Conservation (phyloP, 1,284 basidiomycete genomes). For the Somion occarium region DNA sequence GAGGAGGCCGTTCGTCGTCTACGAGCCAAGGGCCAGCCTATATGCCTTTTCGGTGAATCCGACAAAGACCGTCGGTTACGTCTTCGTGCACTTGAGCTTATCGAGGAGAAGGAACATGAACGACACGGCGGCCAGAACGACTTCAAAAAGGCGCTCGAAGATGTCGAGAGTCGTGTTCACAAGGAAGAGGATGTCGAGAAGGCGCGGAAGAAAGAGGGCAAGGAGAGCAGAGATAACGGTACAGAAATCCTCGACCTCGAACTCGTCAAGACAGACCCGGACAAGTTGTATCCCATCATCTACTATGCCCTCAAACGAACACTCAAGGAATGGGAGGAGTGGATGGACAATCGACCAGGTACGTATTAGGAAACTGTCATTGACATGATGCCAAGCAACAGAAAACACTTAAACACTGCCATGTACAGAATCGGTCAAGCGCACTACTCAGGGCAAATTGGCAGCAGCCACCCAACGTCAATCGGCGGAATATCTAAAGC, state of each 20-base stretch:
- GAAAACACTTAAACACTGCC: background rate
- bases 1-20: slow-evolving; percentile 89
- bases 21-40: slow-evolving; percentile 89
- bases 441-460: slow-evolving; percentile 86
- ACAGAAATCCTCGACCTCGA: slow-evolving; percentile 69
- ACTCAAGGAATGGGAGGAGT: slow-evolving; percentile 94
- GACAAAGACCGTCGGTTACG: slow-evolving; percentile 92
- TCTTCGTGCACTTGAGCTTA: slow-evolving; percentile 88
- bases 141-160: slow-evolving; percentile 89
- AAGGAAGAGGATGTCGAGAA: slow-evolving; percentile 32
- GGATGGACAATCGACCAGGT: slow-evolving; percentile 90
- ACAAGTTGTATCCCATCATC: slow-evolving; percentile 95
- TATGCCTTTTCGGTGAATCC: slow-evolving; percentile 91
- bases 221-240: slow-evolving; percentile 42
- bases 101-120: slow-evolving; percentile 83
- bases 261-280: slow-evolving; percentile 89
- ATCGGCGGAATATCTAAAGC: slow-evolving; percentile 95
- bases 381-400: background rate
- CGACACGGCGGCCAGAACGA: slow-evolving; percentile 84
- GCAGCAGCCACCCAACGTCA: slow-evolving; percentile 95
- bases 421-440: slow-evolving; percentile 66
- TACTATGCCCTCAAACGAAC: slow-evolving; percentile 94
- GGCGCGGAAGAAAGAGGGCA: slow-evolving; percentile 57
- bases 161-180: slow-evolving; percentile 77
- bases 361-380: slow-evolving; percentile 16